A percentile compares a stretch with the other conserved stretches of the same genome.
Evolutionary conservation across 306 rosid genomes (phyloP).

Genomic region (Pterocarpus santalinus): DNA sequence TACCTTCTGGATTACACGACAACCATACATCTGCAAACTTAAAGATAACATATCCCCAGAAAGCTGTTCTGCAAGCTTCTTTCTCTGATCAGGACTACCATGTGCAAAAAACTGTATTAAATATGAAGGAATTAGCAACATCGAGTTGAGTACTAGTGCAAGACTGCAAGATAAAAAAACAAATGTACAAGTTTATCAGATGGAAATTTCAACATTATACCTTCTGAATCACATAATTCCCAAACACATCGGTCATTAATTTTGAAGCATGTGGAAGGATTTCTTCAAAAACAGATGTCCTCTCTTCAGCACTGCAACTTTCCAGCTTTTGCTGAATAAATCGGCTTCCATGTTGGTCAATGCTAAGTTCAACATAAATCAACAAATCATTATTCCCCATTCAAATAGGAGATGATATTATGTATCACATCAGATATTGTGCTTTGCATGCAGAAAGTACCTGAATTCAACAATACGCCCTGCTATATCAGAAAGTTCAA

Average conservation of each 20-base stretch:
- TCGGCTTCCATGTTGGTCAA: conserved; percentile 86
- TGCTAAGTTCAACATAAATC: conserved; percentile 47
- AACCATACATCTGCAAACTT: conserved; percentile 84
- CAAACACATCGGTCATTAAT: conserved; percentile 74
- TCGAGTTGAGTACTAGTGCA: conserved; percentile 19
- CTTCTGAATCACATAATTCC: conserved; percentile 80
- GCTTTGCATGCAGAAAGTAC: conserved; percentile 36
- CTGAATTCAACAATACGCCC: conserved; percentile 75
- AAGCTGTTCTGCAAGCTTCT: conserved; percentile 67
- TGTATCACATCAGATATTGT: neutral
- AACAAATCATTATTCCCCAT: conserved; percentile 27
- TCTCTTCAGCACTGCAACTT: conserved; percentile 64
- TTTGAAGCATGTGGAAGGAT: conserved; percentile 66
- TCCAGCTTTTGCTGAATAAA: conserved; percentile 82
- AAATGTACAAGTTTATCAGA: neutral
- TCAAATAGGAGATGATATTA: conserved; percentile 14
- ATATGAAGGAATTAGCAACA: conserved; percentile 18
- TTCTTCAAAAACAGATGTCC: conserved; percentile 70
- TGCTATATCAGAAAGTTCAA: conserved; percentile 63
- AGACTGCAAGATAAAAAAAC: neutral
- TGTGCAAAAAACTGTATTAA: conserved; percentile 63
- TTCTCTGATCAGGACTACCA: conserved; percentile 71
- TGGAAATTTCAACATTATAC: conserved; percentile 48
- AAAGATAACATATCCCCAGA: conserved; percentile 63
- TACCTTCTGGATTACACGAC: conserved; percentile 88